phyloP scores from a whole-genome alignment of 2,329 filamentous ascomycete genomes.

The Arthrobotrys megalospora region DNA sequence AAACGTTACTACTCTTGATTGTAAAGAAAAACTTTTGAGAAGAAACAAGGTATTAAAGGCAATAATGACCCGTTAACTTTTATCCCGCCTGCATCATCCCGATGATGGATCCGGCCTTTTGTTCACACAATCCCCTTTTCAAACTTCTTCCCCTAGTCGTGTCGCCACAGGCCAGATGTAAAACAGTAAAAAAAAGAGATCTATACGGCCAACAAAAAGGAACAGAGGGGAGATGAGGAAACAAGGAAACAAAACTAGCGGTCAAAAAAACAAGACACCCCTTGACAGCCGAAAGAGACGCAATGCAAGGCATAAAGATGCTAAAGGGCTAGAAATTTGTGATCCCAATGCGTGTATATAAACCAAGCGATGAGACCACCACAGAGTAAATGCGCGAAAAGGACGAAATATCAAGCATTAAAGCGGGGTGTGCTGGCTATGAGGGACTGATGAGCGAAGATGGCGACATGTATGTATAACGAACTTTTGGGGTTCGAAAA shows the following conservation, averaged over 20 bases:
- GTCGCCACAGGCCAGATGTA: slow-evolving; percentile 60
- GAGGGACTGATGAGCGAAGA: slow-evolving; percentile 57
- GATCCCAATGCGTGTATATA: slow-evolving; percentile 42
- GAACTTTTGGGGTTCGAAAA: slow-evolving; percentile 57
- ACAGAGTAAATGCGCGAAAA: slow-evolving; percentile 25
- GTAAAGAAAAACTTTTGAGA: slow-evolving; percentile 50
- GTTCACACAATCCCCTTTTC: slow-evolving; percentile 49
- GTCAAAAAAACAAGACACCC: slow-evolving; percentile 12
- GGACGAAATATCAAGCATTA: slow-evolving; percentile 49
- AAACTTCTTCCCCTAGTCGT: slow-evolving; percentile 55
- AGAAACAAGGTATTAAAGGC: slow-evolving; percentile 47
- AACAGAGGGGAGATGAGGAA: slow-evolving; percentile 50
- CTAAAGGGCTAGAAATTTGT: slow-evolving; percentile 13
- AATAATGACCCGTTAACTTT: slow-evolving; percentile 60
- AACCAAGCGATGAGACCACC: slow-evolving; percentile 58
- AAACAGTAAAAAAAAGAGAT: slow-evolving; percentile 58
- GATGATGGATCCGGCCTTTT: slow-evolving; percentile 54
- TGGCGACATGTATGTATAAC: slow-evolving; percentile 60
- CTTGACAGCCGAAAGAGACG: slow-evolving; percentile 42
- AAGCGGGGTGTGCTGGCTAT: slow-evolving; percentile 57
- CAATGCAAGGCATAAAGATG: slow-evolving; percentile 32
- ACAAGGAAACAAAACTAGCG: slow-evolving; percentile 36
- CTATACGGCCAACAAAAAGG: slow-evolving; percentile 56
- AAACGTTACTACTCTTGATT: slow-evolving; percentile 61
- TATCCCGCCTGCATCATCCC: slow-evolving; percentile 58